phyloP scores from a whole-genome alignment of 192 early-diverging fungal species.

The Coemansia sp. region DNA sequence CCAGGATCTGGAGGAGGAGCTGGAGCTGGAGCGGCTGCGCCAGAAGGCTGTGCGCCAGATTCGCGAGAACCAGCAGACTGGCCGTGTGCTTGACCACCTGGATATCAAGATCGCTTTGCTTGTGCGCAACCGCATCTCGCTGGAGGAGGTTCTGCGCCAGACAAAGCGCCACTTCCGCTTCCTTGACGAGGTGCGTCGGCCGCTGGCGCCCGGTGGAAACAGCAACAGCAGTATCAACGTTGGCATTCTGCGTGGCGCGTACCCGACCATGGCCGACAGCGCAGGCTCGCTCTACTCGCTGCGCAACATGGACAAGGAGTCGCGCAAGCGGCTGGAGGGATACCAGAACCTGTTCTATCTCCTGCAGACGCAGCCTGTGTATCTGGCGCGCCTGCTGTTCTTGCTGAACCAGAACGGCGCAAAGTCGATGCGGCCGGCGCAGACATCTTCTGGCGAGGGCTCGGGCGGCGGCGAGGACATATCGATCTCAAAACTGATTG shows the following conservation, averaged over 20 bases:
- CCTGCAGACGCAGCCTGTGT: constrained; percentile 93
- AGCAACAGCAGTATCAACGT: constrained; percentile 4
- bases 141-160: constrained; percentile 86
- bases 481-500: constrained; percentile 72
- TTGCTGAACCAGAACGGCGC: constrained; percentile 80
- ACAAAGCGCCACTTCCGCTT: constrained; percentile 55
- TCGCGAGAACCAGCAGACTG: constrained; percentile 81
- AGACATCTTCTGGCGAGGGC: neutral
- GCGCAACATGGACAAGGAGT: constrained; percentile 84
- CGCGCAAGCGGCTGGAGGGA: constrained; percentile 67
- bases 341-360: constrained; percentile 97
- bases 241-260: constrained; percentile 28
- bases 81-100: constrained; percentile 77
- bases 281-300: constrained; percentile 60
- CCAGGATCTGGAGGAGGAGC: constrained; percentile 92
- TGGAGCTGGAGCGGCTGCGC: constrained; percentile 81
- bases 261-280: constrained; percentile 17
- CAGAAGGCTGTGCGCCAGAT: constrained; percentile 87
- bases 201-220: constrained; percentile 21
- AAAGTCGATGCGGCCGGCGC: constrained; percentile 50
- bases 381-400: constrained; percentile 87
- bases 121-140: constrained; percentile 90
- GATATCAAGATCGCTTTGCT: constrained; percentile 97
- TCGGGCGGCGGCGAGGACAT: constrained; percentile 32
- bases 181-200: constrained; percentile 53